Percentiles rank a stretch among this genome's conserved stretches.
Evolutionary conservation across 352 stramenopile species (phyloP).

Genomic region (Elongisporangium undulatum): DNA sequence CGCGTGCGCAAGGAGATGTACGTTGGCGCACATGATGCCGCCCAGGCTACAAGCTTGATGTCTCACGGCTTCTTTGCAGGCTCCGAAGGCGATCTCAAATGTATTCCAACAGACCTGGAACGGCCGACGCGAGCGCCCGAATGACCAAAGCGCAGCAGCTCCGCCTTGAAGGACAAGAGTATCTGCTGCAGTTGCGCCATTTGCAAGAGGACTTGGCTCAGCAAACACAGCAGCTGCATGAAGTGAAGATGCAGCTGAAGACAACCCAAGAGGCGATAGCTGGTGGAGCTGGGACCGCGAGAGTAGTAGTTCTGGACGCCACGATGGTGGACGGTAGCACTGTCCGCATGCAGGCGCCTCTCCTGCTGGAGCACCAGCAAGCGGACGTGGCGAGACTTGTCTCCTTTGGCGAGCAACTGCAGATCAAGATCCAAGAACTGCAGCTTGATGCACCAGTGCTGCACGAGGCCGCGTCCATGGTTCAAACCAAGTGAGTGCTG

Average conservation of each 20-base stretch:
- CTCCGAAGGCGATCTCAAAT: not conserved
- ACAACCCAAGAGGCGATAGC: not conserved
- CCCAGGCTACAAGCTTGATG: not conserved
- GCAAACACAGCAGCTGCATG: not conserved
- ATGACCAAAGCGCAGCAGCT: not conserved
- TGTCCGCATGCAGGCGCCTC: slow-evolving; percentile 24
- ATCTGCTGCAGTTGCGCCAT: not conserved
- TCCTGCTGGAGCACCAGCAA: slow-evolving; percentile 26
- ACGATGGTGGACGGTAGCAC: slow-evolving; percentile 20
- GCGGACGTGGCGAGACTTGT: slow-evolving; percentile 23
- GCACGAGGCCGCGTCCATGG: slow-evolving; percentile 18
- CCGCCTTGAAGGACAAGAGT: not conserved
- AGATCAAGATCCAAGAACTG: slow-evolving; percentile 10
- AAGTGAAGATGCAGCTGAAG: not conserved
- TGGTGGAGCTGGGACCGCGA: not conserved
- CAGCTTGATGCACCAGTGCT: slow-evolving; percentile 14
- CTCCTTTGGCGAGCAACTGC: slow-evolving; percentile 3
- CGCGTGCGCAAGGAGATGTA: slow-evolving; percentile 22
- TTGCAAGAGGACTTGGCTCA: not conserved
- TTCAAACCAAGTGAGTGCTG: slow-evolving; percentile 23
- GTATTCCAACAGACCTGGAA: not conserved
- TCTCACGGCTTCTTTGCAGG: not conserved
- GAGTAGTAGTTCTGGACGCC: slow-evolving; percentile 12
- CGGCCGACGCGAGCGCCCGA: not conserved
- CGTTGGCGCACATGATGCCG: slow-evolving; percentile 5